These are phyloP conservation scores for Fennellomyces sp. DNA, from an alignment of 371 early-diverging fungal genomes.

Conservation along the genomic window DNA sequence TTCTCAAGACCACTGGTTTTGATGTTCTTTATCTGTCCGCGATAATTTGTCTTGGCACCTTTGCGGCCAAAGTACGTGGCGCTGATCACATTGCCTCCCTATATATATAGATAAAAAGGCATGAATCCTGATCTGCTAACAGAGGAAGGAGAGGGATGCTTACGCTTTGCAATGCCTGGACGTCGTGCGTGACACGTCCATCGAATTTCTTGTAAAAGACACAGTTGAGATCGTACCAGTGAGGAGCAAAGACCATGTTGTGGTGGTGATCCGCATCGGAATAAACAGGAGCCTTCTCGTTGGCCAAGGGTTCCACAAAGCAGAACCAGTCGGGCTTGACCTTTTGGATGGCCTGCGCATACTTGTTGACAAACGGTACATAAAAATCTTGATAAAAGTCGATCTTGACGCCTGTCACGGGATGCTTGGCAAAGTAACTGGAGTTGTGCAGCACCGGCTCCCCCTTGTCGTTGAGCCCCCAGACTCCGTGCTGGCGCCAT, in stretches of 20 bases:
- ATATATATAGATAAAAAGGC: background rate
- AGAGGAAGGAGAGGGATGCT: no score
- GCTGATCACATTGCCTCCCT: conserved; percentile 71
- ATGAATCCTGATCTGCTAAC: background rate
- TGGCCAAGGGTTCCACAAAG: conserved; percentile 80
- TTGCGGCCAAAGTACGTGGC: conserved; percentile 82
- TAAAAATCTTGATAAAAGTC: conserved; percentile 73
- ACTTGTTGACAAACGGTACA: conserved; percentile 67
- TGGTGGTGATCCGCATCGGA: conserved; percentile 55
- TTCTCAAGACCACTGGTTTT: conserved; percentile 57
- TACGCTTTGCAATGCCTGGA: conserved; percentile 72
- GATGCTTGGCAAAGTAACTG: conserved; percentile 72
- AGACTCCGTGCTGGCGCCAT: conserved; percentile 82
- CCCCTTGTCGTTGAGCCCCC: conserved; percentile 59
- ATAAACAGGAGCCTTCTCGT: conserved; percentile 73
- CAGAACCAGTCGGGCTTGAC: conserved; percentile 58
- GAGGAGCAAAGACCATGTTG: conserved; percentile 76
- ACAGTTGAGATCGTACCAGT: conserved; percentile 84
- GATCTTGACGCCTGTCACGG: conserved; percentile 49
- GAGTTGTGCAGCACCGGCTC: conserved; percentile 56
- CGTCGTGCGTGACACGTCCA: conserved; percentile 76
- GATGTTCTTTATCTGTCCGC: conserved; percentile 73
- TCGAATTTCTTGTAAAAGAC: conserved; percentile 78
- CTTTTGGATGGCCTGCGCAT: conserved; percentile 60
- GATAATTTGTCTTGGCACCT: conserved; percentile 79